A percentile compares a stretch with the other conserved stretches of the same genome.
Evolutionary conservation across 75 land plant species (phyloP).

Genomic region (Sequoiadendron giganteum): DNA sequence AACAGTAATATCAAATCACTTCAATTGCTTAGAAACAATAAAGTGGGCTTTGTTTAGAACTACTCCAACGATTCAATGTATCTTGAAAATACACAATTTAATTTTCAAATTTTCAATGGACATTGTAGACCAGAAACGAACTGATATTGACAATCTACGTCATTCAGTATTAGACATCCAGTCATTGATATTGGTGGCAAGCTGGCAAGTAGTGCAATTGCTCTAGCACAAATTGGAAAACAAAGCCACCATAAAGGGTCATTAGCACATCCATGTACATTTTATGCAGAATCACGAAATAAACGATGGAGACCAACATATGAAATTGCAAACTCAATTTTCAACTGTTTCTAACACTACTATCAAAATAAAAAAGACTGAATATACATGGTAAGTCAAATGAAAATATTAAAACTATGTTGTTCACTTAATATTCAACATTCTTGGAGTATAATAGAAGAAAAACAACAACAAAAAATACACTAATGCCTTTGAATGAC

Average conservation of each 20-base stretch:
- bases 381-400: no score
- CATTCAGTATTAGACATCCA: background rate
- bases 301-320: background rate
- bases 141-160: background rate
- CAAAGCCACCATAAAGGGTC: conserved; percentile 22
- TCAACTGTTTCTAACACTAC: background rate
- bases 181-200: conserved; percentile 44
- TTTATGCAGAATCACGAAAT: background rate
- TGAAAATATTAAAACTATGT: no score
- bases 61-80: background rate
- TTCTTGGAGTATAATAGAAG: no score
- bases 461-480: no score
- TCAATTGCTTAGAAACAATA: background rate
- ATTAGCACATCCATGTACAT: background rate
- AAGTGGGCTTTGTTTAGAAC: background rate
- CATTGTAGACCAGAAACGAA: background rate
- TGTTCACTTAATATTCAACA: no score
- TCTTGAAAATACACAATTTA: background rate
- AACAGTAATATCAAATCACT: background rate
- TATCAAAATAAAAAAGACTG: no score
- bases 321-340: background rate
- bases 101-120: background rate
- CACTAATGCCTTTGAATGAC: no score
- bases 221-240: conserved; percentile 53
- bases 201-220: conserved; percentile 49